These are phyloP conservation scores for Tripterygium wilfordii DNA, from an alignment of 177 flowering plant species.

Conservation along the genomic window DNA sequence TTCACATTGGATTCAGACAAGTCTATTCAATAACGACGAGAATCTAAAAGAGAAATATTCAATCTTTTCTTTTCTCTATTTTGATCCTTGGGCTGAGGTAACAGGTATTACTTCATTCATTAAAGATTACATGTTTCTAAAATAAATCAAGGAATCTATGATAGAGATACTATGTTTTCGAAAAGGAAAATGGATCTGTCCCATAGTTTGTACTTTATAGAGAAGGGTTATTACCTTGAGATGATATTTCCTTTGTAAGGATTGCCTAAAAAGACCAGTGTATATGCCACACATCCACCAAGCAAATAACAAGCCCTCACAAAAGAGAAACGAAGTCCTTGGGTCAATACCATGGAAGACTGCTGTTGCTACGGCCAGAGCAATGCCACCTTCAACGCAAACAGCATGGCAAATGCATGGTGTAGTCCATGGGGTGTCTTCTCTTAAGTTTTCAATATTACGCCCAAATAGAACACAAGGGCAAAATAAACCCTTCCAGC, in stretches of 20 bases:
- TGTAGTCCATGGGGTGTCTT: constrained; percentile 56
- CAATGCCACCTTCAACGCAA: constrained; percentile 89
- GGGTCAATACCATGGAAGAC: constrained; percentile 75
- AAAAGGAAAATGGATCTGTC: too few species aligned
- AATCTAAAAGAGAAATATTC: too few species aligned
- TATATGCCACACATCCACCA: constrained; percentile 99
- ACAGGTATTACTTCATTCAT: too few species aligned
- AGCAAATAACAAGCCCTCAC: constrained; percentile 73
- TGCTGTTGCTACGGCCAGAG: constrained; percentile 64
- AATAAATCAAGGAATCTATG: too few species aligned
- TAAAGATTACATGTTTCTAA: too few species aligned
- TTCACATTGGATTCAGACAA: too few species aligned
- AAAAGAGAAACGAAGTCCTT: constrained; percentile 57
- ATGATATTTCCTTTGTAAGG: constrained; percentile 87
- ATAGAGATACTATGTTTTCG: too few species aligned
- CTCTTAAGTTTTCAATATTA: constrained; percentile 68
- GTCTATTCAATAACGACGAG: too few species aligned
- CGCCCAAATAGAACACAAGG: constrained; percentile 97
- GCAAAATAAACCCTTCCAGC: constrained; percentile 77
- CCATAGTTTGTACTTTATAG: too few species aligned
- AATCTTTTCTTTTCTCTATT: too few species aligned
- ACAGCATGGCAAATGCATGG: constrained; percentile 90
- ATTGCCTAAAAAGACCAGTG: constrained; percentile 78
- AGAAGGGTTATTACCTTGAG: constrained; percentile 64
- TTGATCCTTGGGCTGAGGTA: too few species aligned